phyloP scores from a whole-genome alignment of 257 asterid species.

The Fraxinus anomala region DNA sequence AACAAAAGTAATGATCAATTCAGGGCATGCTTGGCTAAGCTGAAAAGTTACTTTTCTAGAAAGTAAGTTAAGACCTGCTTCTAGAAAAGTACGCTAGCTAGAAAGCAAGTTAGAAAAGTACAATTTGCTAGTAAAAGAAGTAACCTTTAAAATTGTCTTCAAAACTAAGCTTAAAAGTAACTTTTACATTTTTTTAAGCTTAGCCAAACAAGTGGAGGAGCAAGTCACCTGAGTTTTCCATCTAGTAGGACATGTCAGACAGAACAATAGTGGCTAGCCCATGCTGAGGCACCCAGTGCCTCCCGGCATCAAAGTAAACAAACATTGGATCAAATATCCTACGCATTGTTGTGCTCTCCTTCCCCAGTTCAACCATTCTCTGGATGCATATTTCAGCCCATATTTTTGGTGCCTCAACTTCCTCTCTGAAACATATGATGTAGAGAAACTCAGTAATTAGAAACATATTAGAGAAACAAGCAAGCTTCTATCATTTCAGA shows the following conservation, averaged over 20 bases:
- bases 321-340: slow-evolving; percentile 88
- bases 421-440: slow-evolving; percentile 62
- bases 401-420: slow-evolving; percentile 74
- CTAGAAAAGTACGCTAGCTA: neutral
- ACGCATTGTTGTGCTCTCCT: slow-evolving; percentile 90
- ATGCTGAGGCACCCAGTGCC: slow-evolving; percentile 71
- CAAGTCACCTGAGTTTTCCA: slow-evolving; percentile 74
- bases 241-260: slow-evolving; percentile 75
- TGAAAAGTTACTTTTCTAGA: neutral
- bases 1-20: neutral
- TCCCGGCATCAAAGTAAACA: slow-evolving; percentile 67
- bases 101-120: neutral
- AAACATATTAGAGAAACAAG: slow-evolving; percentile 4
- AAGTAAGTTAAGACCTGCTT: neutral
- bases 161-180: neutral
- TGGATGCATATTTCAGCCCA: slow-evolving; percentile 95
- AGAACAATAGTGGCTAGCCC: slow-evolving; percentile 77
- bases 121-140: neutral
- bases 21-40: neutral
- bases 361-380: slow-evolving; percentile 86
- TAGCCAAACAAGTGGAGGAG: slow-evolving; percentile 1
- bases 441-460: slow-evolving; percentile 15
- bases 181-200: neutral
- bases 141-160: neutral
- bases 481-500: slow-evolving; percentile 9